Evolutionary conservation across 2,329 filamentous ascomycete genomes (phyloP).

Genomic region (Fusarium devonianum): DNA sequence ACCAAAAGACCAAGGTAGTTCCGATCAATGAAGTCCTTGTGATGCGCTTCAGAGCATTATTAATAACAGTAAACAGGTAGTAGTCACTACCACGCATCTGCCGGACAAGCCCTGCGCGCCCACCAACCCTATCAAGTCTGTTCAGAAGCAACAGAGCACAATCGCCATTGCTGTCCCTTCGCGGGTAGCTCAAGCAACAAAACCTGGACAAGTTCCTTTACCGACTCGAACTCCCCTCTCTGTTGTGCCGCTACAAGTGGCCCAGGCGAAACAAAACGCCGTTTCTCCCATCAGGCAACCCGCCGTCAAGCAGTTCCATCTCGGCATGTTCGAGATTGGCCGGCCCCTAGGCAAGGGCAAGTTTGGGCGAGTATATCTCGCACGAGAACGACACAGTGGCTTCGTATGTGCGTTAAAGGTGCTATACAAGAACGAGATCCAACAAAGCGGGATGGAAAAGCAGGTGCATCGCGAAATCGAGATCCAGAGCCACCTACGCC

Average conservation of each 20-base stretch:
- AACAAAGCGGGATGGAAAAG: constrained; percentile 71
- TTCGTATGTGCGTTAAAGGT: constrained; percentile 78
- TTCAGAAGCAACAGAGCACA: too few species aligned
- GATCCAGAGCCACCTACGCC: constrained; percentile 75
- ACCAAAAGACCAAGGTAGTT: too few species aligned
- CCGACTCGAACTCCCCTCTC: background rate
- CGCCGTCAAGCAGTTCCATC: constrained; percentile 8
- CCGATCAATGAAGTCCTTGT: background rate
- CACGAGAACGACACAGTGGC: constrained; percentile 69
- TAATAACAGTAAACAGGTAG: too few species aligned
- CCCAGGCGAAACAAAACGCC: background rate
- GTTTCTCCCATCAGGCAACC: background rate
- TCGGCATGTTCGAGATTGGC: constrained; percentile 78
- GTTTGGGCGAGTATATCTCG: constrained; percentile 76
- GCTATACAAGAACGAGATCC: constrained; percentile 74
- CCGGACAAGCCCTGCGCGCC: too few species aligned
- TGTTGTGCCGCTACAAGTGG: background rate
- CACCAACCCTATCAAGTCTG: too few species aligned
- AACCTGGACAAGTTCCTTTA: too few species aligned
- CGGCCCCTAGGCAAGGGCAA: constrained; percentile 77
- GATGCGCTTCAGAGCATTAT: background rate
- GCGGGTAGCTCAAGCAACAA: too few species aligned
- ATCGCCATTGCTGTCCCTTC: too few species aligned
- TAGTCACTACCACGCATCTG: too few species aligned
- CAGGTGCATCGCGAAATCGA: constrained; percentile 77